These are phyloP conservation scores for Phytophthora sansomeana DNA, from an alignment of 352 stramenopile genomes.

Conservation along the genomic window DNA sequence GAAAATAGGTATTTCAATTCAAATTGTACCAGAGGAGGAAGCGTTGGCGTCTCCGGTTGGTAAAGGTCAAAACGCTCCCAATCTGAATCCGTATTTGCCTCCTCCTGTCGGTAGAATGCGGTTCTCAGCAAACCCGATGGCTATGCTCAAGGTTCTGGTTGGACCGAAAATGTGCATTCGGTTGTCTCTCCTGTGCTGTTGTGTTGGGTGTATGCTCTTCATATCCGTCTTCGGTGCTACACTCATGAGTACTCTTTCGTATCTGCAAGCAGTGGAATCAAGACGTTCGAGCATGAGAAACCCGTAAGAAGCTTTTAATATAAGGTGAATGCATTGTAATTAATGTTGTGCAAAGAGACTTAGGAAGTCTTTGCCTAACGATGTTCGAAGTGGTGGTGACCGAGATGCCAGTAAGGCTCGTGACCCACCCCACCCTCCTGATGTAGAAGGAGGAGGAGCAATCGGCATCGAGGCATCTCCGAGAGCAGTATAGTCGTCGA, in stretches of 20 bases:
- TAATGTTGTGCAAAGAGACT: constrained; percentile 84
- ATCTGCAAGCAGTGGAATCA: constrained; percentile 38
- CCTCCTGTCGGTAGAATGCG: constrained; percentile 87
- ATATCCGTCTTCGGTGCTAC: constrained; percentile 74
- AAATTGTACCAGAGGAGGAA: constrained; percentile 90
- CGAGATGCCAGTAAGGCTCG: constrained; percentile 21
- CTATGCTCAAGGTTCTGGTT: constrained; percentile 80
- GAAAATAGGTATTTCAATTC: constrained; percentile 62
- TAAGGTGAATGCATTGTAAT: constrained; percentile 16
- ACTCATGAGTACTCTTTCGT: constrained; percentile 83
- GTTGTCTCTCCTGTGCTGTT: constrained; percentile 60
- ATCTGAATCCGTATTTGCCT: constrained; percentile 92
- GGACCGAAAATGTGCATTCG: constrained; percentile 66
- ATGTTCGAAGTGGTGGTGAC: constrained; percentile 65
- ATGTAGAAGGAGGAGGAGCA: constrained; percentile 12
- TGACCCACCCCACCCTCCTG: constrained; percentile 12
- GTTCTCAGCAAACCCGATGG: constrained; percentile 83
- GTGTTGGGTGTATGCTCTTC: constrained; percentile 65
- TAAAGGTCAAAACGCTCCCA: constrained; percentile 84
- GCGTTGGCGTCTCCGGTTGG: constrained; percentile 77
- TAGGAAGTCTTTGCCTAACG: constrained; percentile 78
- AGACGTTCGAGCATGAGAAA: constrained; percentile 6
- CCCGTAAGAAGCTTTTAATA: neutral
- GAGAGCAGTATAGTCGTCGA: constrained; percentile 70
- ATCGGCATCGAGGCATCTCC: constrained; percentile 21